Conservation (phyloP, 179 eudicot species). For the Beta macrorhiza region DNA sequence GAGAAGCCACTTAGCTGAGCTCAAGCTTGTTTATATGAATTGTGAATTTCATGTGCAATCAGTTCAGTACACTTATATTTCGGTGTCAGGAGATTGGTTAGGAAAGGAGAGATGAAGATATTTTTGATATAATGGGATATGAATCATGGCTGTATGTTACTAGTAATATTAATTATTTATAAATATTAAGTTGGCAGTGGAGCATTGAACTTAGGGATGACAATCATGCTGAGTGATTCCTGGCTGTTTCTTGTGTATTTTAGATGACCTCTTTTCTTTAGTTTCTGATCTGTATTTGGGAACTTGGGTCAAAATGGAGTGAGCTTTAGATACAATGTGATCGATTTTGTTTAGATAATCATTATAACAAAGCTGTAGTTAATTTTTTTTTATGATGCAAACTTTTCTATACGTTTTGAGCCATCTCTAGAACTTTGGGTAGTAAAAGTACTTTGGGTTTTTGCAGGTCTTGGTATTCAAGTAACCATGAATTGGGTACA, state of each 20-base stretch:
- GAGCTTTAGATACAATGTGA: not conserved
- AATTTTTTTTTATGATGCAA: not conserved
- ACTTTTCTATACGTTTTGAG: not conserved
- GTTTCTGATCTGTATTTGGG: too few relatives aligned
- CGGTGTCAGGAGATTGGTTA: not conserved
- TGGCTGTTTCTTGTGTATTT: too few relatives aligned
- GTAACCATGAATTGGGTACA: conserved; percentile 76
- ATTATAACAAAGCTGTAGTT: not conserved
- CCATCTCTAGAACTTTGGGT: not conserved
- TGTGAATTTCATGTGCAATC: not conserved
- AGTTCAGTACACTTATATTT: not conserved
- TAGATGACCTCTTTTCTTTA: too few relatives aligned
- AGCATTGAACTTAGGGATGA: too few relatives aligned
- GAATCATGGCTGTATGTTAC: too few relatives aligned
- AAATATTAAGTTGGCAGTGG: too few relatives aligned
- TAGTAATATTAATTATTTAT: too few relatives aligned
- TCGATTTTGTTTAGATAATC: not conserved
- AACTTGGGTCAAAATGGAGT: not conserved
- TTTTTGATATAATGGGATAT: not conserved
- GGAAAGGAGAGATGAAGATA: not conserved
- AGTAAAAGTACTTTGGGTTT: not conserved
- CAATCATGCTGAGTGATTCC: too few relatives aligned
- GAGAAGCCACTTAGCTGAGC: too few relatives aligned
- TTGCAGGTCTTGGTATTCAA: conserved; percentile 18
- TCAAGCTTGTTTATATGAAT: too few relatives aligned